Base-by-base conservation (phyloP, 768 basidiomycete genomes). In the Suillus alpinus region DNA sequence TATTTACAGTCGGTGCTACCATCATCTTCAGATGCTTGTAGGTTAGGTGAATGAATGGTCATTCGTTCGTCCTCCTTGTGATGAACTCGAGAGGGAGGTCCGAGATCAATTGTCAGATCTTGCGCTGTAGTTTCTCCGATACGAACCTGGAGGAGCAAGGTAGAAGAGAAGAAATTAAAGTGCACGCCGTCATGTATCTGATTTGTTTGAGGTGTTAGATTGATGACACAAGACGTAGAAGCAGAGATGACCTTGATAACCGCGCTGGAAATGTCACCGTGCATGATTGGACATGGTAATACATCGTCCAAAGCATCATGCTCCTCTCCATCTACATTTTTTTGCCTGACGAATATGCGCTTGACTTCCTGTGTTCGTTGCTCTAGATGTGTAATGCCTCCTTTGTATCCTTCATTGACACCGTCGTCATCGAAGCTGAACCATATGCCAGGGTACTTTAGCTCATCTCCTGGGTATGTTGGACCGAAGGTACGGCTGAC, bases 61-160 rank as follows among this genome's bases (percentile, higher is more conserved):
- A 94, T 93, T 56, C 92, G 78, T 63, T 91, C 87, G 67, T 95
- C 94, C 59, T 95, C 93, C 71, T 95, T 94, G 77, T 92, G 91
- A 72, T 90, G 89, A 55, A 87, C 78, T 34, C 88, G 81, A 16
- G 86, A 76, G 5, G 94, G 93, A 14, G 90, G 81, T 6, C 94
- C 94, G 20, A 96, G 77, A 63, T 92, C 92, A 29, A 89, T 77
- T 1, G 79, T 83, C 49, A 95, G 74, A 71, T 95, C 94, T 71
- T 96, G 92, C 2, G 89, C 87, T 8, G 87, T 93, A 6, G 92
- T 95, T 65, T 85, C 77, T 26, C 91, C 87, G 18, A 97, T 70
- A 23, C 80, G 78, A 53, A 96, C 75, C 44, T 85, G 80, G 26
- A 93, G 66, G 18, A 83, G 80, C 40, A 69, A 68, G 4, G 81